Percentiles rank a stretch among this genome's conserved stretches.
Conservation (phyloP, 2,329 filamentous ascomycete species). For the Pseudogymnoascus sp. region DNA sequence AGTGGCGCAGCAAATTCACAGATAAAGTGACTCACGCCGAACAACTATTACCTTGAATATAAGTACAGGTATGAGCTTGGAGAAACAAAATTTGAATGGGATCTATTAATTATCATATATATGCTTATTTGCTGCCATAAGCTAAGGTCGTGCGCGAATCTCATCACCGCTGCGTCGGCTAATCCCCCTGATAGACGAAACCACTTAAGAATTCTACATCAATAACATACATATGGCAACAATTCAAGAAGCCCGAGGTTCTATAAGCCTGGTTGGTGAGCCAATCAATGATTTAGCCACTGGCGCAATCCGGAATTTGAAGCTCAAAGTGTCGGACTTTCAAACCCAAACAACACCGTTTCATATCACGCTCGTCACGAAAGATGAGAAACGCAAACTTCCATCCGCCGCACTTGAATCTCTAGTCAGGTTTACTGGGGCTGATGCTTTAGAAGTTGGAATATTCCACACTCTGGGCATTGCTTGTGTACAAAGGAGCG, state of each 20-base stretch:
- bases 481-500: neutral
- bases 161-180: neutral
- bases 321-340: neutral
- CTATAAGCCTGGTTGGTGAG: neutral
- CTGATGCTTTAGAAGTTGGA: neutral
- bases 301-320: neutral
- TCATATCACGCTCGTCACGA: constrained; percentile 1
- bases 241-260: neutral
- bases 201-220: neutral
- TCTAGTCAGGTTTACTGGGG: neutral
- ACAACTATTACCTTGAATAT: neutral
- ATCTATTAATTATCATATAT: neutral
- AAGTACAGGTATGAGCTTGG: neutral
- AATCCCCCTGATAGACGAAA: neutral
- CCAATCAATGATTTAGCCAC: neutral
- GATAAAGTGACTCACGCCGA: neutral
- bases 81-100: neutral
- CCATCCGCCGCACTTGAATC: neutral
- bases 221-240: neutral
- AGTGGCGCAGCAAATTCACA: neutral
- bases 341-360: neutral
- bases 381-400: constrained; percentile 7
- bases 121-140: neutral
- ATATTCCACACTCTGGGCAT: neutral
- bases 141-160: neutral